Evolutionary conservation across 140 eudicot genomes (phyloP).

Genomic region (Anethum foeniculum): DNA sequence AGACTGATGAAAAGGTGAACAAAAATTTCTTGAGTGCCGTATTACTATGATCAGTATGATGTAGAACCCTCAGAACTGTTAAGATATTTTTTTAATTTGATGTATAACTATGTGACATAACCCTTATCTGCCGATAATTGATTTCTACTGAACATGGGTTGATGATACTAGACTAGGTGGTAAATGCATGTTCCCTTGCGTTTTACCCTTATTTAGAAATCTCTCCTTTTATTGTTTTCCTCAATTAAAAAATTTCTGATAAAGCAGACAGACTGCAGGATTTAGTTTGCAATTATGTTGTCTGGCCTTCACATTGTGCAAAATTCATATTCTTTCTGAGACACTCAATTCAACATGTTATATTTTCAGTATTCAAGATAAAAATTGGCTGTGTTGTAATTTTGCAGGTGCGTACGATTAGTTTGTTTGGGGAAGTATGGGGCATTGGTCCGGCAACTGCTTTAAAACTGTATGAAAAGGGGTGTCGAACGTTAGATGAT

Average conservation of each 20-base stretch:
- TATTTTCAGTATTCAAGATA: background rate
- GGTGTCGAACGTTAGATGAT: constrained; percentile 77
- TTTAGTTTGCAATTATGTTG: background rate
- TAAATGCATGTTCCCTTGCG: background rate
- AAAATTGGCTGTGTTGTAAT: constrained; percentile 3
- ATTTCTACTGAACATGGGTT: background rate
- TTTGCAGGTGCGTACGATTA: constrained; percentile 65
- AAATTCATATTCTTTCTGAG: background rate
- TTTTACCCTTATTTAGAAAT: background rate
- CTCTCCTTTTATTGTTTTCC: background rate
- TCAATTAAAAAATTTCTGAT: background rate
- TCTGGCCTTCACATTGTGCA: background rate
- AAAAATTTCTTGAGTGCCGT: background rate
- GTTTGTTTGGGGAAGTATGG: constrained; percentile 96
- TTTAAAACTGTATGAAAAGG: constrained; percentile 74
- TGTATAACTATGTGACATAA: background rate
- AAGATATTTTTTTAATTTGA: background rate
- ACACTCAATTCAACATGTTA: background rate
- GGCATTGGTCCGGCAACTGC: constrained; percentile 98
- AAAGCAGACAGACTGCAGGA: background rate
- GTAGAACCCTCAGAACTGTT: background rate
- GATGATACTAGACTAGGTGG: background rate
- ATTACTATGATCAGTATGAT: background rate
- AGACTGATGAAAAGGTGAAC: constrained; percentile 83
- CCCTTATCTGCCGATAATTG: background rate